phyloP scores from a whole-genome alignment of 192 early-diverging fungal species.

The Obelidium mucronatum region DNA sequence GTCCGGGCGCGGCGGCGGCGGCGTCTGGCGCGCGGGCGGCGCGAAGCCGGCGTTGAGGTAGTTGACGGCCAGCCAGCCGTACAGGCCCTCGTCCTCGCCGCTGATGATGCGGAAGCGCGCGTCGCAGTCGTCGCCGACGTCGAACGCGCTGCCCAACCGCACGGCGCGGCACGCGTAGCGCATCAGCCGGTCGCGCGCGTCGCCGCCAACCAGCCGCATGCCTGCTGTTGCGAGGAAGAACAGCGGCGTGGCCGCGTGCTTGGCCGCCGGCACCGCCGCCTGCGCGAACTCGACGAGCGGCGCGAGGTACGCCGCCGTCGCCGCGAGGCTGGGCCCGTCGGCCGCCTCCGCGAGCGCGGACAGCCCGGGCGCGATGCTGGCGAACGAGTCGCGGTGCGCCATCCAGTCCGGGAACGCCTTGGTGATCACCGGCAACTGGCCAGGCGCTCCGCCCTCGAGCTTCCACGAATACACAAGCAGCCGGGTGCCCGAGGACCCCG shows the following conservation, averaged over 20 bases:
- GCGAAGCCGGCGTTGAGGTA: constrained; percentile 83
- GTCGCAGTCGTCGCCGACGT: constrained; percentile 63
- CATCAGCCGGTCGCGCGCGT: constrained; percentile 64
- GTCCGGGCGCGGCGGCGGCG: constrained; percentile 2
- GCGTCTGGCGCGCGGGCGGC: background rate
- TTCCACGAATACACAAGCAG: constrained; percentile 79
- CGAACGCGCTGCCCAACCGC: constrained; percentile 66
- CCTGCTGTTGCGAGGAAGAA: constrained; percentile 96
- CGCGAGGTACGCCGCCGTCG: constrained; percentile 69
- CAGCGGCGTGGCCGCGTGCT: constrained; percentile 75
- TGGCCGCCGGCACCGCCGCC: constrained; percentile 66
- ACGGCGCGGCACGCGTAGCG: constrained; percentile 73
- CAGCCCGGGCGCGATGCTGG: background rate
- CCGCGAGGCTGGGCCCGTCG: background rate
- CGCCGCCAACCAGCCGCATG: constrained; percentile 70
- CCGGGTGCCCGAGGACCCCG: constrained; percentile 95
- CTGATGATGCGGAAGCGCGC: constrained; percentile 88
- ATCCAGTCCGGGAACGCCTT: constrained; percentile 8
- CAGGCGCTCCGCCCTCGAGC: background rate
- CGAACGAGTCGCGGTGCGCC: background rate
- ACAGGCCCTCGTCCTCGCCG: constrained; percentile 93
- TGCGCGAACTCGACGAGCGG: constrained; percentile 82
- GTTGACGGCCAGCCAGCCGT: constrained; percentile 96
- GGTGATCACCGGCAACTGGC: background rate
- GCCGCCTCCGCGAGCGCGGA: background rate